Evolutionary conservation across 2,329 filamentous ascomycete genomes (phyloP), one percentile per base, ranked within the genome.

Genomic region (Pseudogymnoascus destructans): DNA sequence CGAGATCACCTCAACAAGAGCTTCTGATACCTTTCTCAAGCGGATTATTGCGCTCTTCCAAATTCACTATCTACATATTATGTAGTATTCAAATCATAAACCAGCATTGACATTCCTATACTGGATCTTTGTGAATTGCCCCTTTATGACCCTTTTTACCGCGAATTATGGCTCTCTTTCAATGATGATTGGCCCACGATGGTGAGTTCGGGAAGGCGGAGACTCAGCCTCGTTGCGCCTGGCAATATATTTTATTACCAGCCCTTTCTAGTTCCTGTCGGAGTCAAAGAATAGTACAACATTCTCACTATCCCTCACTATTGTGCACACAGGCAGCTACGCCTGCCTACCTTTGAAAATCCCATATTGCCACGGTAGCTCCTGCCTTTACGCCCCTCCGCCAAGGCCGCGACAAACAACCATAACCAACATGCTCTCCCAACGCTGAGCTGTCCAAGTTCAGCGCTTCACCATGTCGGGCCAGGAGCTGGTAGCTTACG

Each of bases 221-320:
- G 23, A 19, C 35, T 56, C 54, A 56, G 54, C 54, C 54, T 56
- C 30, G 54, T 56, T 56, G 46, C 46, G 46, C 46, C 46, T 52
- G 46, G 46, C 25, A 30, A 52, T 52, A 52, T 52, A 56, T 56
- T 56, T 56, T 36, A 38, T 36, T 56, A 9, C 30, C 30, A 56
- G n/a, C 32, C n/a, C 54, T 32, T 32, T 52, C 46, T 13, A 52
- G n/a, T 17, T 56, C 10, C 15, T 56, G 13, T 23, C 36, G 30
- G 23, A 9, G 30, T 38, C 13, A 56, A 56, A 32, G 11, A 15
- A 23, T 36, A 5, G 23, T 36, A 56, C 54, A 56, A 25, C 32
- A 56, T 23, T 36, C 19, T 27, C 19, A 17, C 17, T 25, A 13
- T n/a, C 35, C 11, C 30, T 36, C 30, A 38, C 30, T n/a, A 38